phyloP scores from a whole-genome alignment of 805 yeast species.

The Saccharomycopsis fibuligera region DNA sequence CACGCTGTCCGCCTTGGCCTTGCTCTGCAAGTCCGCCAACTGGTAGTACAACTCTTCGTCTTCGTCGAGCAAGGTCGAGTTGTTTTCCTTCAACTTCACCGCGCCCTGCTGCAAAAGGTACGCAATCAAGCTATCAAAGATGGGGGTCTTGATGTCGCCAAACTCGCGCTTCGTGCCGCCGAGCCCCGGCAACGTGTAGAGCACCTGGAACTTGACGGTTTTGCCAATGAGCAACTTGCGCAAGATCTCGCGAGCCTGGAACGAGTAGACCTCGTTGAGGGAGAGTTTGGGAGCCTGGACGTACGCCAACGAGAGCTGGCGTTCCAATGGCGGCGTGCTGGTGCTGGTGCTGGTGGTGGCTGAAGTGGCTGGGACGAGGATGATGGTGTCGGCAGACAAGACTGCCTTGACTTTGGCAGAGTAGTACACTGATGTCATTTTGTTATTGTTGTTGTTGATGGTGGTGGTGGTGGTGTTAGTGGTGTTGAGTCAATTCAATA shows the following conservation, averaged over 20 bases:
- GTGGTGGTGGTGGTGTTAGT: no score
- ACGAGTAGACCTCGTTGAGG: constrained; percentile 42
- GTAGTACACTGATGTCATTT: constrained; percentile 19
- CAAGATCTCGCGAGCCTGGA: constrained; percentile 54
- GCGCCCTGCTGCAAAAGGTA: constrained; percentile 51
- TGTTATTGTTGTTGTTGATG: background rate
- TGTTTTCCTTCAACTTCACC: constrained; percentile 55
- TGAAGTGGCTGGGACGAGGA: constrained; percentile 48
- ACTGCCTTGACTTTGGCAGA: constrained; percentile 65
- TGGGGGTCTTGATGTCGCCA: constrained; percentile 64
- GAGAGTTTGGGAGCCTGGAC: constrained; percentile 51
- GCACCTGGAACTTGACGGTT: constrained; percentile 48
- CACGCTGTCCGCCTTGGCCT: constrained; percentile 42
- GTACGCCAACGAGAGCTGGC: constrained; percentile 57
- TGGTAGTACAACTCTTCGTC: constrained; percentile 36
- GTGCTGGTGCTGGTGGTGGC: constrained; percentile 23
- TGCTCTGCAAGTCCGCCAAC: constrained; percentile 37
- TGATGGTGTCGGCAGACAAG: constrained; percentile 63
- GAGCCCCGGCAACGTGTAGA: constrained; percentile 41
- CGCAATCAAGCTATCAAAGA: constrained; percentile 52
- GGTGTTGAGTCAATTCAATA: no score
- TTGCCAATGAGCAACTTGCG: constrained; percentile 61
- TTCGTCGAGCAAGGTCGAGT: constrained; percentile 36
- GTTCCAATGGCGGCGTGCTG: constrained; percentile 45
- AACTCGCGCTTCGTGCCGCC: constrained; percentile 49